Evolutionary conservation across 306 rosid species (phyloP).

Genomic region (Acacia acuminata): DNA sequence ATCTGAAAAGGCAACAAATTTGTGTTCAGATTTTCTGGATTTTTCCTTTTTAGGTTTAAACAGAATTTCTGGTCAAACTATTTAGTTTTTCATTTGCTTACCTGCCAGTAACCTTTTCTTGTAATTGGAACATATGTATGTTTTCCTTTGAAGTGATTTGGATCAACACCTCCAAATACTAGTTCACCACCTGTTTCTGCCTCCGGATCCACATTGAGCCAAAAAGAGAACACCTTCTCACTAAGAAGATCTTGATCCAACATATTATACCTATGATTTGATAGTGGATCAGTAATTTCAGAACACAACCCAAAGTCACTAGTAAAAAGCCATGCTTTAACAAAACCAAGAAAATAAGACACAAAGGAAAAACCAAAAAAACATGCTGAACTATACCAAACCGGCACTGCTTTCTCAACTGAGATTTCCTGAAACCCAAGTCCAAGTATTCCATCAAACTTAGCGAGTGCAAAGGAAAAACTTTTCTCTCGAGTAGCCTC

Average conservation of each 20-base stretch:
- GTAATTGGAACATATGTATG: conserved; percentile 83
- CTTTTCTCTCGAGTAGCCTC: conserved; percentile 82
- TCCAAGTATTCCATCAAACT: conserved; percentile 87
- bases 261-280: conserved; percentile 69
- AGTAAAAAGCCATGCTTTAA: background rate
- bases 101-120: conserved; percentile 92
- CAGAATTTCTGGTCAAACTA: conserved; percentile 15
- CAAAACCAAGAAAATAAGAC: conserved; percentile 14
- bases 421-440: conserved; percentile 91
- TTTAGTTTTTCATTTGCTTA: conserved; percentile 27
- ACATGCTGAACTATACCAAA: conserved; percentile 57
- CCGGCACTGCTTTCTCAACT: conserved; percentile 62
- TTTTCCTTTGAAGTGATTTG: conserved; percentile 69
- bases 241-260: conserved; percentile 56
- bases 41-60: background rate
- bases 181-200: conserved; percentile 78
- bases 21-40: background rate
- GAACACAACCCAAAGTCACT: background rate
- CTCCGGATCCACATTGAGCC: conserved; percentile 70
- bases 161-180: conserved; percentile 78
- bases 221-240: conserved; percentile 81
- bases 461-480: conserved; percentile 61
- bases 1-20: conserved; percentile 51
- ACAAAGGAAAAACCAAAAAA: conserved; percentile 2
- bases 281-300: conserved; percentile 30